Evolutionary conservation across 2,329 filamentous ascomycete species (phyloP).

Genomic region (Trichoderma lentiforme): DNA sequence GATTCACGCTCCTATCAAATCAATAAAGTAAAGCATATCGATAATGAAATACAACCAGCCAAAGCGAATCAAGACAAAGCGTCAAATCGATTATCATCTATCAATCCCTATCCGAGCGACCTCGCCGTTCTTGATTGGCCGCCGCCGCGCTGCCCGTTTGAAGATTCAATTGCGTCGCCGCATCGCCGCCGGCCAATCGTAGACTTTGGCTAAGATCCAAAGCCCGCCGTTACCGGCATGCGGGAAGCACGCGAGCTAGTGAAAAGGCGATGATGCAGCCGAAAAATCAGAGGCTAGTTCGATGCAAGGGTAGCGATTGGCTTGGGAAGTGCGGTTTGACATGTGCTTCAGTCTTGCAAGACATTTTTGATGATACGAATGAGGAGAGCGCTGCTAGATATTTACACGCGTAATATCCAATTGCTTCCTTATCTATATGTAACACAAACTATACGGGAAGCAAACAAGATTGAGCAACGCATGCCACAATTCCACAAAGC

Average conservation of each 20-base stretch:
- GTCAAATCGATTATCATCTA: background rate
- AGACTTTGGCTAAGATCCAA: background rate
- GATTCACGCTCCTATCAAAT: background rate
- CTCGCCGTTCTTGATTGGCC: constrained; percentile 2
- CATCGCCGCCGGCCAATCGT: constrained; percentile 7
- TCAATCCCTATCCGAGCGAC: constrained; percentile 13
- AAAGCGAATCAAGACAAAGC: background rate
- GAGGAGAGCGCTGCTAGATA: background rate
- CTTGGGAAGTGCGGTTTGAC: background rate
- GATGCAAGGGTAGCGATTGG: background rate
- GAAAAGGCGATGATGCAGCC: background rate
- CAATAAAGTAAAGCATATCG: constrained; percentile 11
- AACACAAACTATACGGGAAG: background rate
- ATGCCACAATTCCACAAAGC: background rate
- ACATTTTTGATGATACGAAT: background rate
- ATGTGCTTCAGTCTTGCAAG: background rate
- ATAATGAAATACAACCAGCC: background rate
- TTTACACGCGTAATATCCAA: background rate
- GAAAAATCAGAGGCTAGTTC: background rate
- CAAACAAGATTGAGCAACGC: background rate
- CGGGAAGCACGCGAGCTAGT: background rate
- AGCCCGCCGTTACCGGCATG: constrained; percentile 13
- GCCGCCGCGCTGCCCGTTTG: background rate
- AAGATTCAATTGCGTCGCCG: constrained; percentile 19
- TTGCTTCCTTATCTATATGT: background rate